Evolutionary conservation across 176 grass and related monocot species (phyloP).

Genomic region (Triticum dicoccoides): DNA sequence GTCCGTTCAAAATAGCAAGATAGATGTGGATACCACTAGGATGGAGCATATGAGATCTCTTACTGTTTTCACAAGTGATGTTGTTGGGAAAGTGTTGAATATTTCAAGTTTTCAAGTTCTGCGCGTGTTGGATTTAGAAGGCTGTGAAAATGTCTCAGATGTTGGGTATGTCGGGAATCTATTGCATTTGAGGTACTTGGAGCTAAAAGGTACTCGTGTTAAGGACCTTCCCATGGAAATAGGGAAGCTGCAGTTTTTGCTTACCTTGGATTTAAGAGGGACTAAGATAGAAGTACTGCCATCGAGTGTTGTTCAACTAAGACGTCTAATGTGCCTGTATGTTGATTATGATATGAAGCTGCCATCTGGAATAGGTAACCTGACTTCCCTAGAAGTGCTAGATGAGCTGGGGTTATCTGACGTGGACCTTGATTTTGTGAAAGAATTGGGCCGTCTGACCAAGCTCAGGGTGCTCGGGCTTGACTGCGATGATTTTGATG

Average conservation of each 20-base stretch:
- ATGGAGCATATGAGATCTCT: background rate
- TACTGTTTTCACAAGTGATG: background rate
- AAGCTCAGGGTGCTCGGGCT: background rate
- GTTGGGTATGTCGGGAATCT: background rate
- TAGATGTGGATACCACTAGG: background rate
- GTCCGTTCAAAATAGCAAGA: background rate
- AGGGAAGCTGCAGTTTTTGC: background rate
- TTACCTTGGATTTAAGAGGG: background rate
- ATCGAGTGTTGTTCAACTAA: background rate
- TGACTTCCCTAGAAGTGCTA: background rate
- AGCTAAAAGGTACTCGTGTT: background rate
- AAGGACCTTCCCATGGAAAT: background rate
- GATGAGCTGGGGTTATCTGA: rapidly evolving
- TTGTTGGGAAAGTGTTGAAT: background rate
- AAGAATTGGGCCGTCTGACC: background rate
- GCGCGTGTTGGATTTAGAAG: too few species aligned
- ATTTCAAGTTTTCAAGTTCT: too few species aligned
- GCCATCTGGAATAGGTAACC: background rate
- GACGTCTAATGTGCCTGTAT: background rate
- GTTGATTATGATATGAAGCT: rapidly evolving
- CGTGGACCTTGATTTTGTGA: background rate
- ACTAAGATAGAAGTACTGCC: background rate
- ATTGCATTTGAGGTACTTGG: background rate
- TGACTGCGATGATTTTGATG: background rate
- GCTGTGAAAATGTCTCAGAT: background rate